Evolutionary conservation across 148 eudicot species (phyloP).

Genomic region (Vaccinium corymbosum): DNA sequence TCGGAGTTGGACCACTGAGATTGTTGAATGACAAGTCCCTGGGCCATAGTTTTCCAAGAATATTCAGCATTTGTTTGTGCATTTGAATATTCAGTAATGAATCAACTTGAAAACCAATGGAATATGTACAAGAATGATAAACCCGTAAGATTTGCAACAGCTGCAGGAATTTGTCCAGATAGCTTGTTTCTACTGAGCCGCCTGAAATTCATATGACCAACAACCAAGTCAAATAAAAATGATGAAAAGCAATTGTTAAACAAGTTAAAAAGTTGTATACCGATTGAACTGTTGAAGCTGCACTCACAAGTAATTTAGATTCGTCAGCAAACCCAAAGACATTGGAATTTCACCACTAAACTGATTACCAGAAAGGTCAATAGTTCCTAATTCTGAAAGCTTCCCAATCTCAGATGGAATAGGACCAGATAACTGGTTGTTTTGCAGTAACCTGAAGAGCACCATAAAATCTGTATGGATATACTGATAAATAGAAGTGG

Average conservation of each 20-base stretch:
- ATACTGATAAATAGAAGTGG: background rate
- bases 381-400: slow-evolving; percentile 65
- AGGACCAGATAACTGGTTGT: slow-evolving; percentile 65
- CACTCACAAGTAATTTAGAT: slow-evolving; percentile 80
- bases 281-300: slow-evolving; percentile 8
- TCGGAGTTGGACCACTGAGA: slow-evolving; percentile 76
- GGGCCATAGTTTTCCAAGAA: slow-evolving; percentile 10
- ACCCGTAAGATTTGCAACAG: slow-evolving; percentile 73
- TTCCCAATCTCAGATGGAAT: slow-evolving; percentile 72
- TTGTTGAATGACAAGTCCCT: slow-evolving; percentile 91
- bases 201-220: slow-evolving; percentile 38
- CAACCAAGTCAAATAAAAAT: background rate
- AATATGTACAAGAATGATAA: slow-evolving; percentile 88
- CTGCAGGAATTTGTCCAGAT: slow-evolving; percentile 70
- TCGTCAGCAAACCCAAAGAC: slow-evolving; percentile 65
- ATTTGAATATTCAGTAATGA: background rate
- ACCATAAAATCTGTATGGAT: background rate
- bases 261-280: background rate
- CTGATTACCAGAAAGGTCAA: slow-evolving; percentile 83
- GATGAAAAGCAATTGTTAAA: background rate
- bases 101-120: slow-evolving; percentile 1
- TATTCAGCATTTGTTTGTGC: slow-evolving; percentile 7
- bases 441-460: slow-evolving; percentile 64
- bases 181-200: slow-evolving; percentile 71
- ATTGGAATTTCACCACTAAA: slow-evolving; percentile 73